Percentiles rank a stretch among this genome's conserved stretches.
Conservation (phyloP, 176 grass and related monocot genomes). For the Bromus sterilis region DNA sequence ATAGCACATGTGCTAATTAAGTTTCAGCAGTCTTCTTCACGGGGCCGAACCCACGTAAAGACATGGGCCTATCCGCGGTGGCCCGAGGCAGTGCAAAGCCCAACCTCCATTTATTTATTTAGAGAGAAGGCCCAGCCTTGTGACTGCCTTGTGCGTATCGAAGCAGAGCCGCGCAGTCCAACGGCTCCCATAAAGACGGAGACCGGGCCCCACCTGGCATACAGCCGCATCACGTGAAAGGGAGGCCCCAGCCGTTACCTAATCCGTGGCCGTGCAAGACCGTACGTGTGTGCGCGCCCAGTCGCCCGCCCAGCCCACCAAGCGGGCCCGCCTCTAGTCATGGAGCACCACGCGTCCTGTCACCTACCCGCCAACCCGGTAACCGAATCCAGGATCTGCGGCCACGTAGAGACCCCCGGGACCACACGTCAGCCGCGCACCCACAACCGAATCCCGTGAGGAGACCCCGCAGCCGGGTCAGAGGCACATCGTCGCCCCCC, state of each 20-base stretch:
- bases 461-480: neutral
- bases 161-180: neutral
- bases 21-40: no score
- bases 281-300: neutral
- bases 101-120: no score
- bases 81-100: no score
- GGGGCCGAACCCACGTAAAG: no score
- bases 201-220: neutral
- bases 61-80: no score
- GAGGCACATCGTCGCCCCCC: constrained; percentile 6
- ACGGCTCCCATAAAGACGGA: constrained; percentile 18
- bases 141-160: neutral
- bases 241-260: constrained; percentile 9
- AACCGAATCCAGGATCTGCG: neutral
- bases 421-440: constrained; percentile 5
- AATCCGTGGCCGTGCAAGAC: neutral
- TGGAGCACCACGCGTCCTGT: neutral
- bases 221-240: constrained; percentile 16
- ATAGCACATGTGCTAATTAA: no score
- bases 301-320: neutral
- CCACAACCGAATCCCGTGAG: neutral
- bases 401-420: neutral
- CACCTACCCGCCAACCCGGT: neutral
- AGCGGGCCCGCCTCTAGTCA: neutral
- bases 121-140: neutral